phyloP scores from a whole-genome alignment of 345 rosid genomes.

The Syzygium grande region DNA sequence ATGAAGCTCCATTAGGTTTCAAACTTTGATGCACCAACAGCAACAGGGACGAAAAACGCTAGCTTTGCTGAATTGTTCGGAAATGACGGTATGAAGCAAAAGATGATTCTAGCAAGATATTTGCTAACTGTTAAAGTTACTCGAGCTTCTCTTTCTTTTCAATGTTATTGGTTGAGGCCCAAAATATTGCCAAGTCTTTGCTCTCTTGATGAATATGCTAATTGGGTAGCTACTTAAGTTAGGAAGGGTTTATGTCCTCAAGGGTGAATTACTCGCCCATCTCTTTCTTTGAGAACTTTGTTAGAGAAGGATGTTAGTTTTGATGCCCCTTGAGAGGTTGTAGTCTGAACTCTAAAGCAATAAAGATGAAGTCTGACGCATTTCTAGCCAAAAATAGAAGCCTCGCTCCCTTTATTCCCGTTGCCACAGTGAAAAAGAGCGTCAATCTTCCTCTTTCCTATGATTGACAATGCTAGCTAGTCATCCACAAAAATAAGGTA shows the following conservation, averaged over 20 bases:
- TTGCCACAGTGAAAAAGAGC: neutral
- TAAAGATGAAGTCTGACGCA: neutral
- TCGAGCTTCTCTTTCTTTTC: neutral
- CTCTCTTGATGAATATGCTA: neutral
- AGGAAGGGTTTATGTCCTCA: neutral
- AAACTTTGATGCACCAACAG: neutral
- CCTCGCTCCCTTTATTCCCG: neutral
- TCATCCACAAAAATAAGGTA: neutral
- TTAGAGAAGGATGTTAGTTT: neutral
- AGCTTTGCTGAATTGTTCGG: neutral
- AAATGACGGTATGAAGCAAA: neutral
- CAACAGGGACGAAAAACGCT: neutral
- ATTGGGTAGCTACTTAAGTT: neutral
- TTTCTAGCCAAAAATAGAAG: neutral
- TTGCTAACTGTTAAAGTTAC: neutral
- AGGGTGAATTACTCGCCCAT: neutral
- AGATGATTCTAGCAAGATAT: neutral
- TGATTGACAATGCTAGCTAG: neutral
- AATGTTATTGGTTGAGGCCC: neutral
- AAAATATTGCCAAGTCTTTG: neutral
- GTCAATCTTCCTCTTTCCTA: neutral
- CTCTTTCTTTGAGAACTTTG: neutral
- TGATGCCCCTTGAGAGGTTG: neutral
- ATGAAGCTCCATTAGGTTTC: neutral
- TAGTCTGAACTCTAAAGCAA: neutral